Conservation (phyloP, 2,329 filamentous ascomycete genomes). For the Cladosporium sp. region DNA sequence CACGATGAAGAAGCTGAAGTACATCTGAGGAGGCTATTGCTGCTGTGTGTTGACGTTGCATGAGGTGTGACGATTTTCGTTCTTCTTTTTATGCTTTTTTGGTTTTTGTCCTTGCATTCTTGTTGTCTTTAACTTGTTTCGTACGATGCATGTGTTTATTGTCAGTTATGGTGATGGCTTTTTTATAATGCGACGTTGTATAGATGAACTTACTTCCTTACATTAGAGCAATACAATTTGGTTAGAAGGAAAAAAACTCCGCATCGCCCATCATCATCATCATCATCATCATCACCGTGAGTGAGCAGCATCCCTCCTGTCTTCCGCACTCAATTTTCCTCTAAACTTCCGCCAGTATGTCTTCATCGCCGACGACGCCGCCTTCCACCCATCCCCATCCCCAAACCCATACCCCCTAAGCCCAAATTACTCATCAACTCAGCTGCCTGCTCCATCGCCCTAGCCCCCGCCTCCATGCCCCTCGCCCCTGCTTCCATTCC, state of each 20-base stretch:
- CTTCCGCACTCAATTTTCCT: background rate
- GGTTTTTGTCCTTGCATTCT: background rate
- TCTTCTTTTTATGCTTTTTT: background rate
- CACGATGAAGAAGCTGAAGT: slow-evolving; percentile 47
- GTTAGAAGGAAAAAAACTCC: background rate
- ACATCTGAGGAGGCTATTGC: slow-evolving; percentile 36
- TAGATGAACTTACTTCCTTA: background rate
- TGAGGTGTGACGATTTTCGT: background rate
- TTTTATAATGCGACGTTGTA: background rate
- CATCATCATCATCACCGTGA: background rate
- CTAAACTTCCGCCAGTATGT: background rate
- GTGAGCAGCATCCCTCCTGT: background rate
- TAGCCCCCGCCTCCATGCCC: background rate
- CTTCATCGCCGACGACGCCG: background rate
- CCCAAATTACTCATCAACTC: background rate
- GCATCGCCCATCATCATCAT: too few species aligned
- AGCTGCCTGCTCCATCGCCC: background rate
- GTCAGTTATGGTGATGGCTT: background rate
- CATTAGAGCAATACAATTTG: background rate
- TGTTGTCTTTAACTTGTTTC: background rate
- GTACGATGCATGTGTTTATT: background rate
- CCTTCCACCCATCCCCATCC: background rate
- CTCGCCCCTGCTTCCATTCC: background rate
- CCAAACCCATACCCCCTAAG: background rate
- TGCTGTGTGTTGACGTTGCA: background rate